Conservation (phyloP, 2,329 filamentous ascomycete genomes). For the Diplodia intermedia region DNA sequence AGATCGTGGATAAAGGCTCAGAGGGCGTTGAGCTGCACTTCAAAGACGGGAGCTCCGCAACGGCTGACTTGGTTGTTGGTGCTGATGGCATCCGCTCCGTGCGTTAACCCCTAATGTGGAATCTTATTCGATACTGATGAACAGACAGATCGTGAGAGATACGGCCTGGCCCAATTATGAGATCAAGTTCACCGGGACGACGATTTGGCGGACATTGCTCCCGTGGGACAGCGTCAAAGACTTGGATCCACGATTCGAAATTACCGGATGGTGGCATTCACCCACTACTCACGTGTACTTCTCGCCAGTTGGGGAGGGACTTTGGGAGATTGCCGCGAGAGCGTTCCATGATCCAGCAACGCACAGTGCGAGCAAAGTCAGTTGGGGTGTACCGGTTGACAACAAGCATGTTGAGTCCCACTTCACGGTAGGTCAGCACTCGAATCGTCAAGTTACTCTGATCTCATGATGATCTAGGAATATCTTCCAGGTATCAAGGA, state of each 20-base stretch:
- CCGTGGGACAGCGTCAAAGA: constrained; percentile 42
- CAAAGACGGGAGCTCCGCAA: constrained; percentile 51
- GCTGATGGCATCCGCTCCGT: constrained; percentile 61
- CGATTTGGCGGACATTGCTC: constrained; percentile 56
- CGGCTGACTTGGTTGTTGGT: constrained; percentile 58
- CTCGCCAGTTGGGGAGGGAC: constrained; percentile 43
- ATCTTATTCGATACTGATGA: neutral
- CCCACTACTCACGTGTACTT: constrained; percentile 53
- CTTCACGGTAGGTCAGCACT: constrained; percentile 42
- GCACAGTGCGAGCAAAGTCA: constrained; percentile 42
- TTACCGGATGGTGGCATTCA: constrained; percentile 55
- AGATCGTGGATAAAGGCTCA: constrained; percentile 48
- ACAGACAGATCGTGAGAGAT: constrained; percentile 50
- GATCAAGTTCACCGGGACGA: constrained; percentile 58
- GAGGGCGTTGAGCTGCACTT: constrained; percentile 49
- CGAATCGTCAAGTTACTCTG: neutral
- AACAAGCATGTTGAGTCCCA: constrained; percentile 49
- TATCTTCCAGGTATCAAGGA: constrained; percentile 53
- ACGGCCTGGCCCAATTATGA: constrained; percentile 52
- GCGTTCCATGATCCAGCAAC: constrained; percentile 44
- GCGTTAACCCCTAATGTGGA: neutral
- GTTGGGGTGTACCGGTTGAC: constrained; percentile 49
- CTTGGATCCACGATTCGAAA: constrained; percentile 44
- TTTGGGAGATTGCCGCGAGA: constrained; percentile 51
- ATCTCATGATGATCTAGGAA: constrained; percentile 40